Evolutionary conservation across 78 protist genomes (phyloP).

Genomic region (Anaeramoeba flamelloides): DNA sequence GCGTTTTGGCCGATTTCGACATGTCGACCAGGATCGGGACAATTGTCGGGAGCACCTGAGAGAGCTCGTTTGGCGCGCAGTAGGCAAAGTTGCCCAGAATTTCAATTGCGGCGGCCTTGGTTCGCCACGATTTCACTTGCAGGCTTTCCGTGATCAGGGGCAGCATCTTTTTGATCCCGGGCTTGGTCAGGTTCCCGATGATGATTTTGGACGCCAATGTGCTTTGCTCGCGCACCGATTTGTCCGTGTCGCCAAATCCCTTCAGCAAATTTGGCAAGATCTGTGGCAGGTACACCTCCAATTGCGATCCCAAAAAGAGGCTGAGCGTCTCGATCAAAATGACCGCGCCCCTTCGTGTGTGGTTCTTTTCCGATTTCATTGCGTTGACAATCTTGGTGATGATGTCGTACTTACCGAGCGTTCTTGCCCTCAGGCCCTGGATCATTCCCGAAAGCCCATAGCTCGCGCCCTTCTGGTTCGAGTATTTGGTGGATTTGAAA

Average conservation of each 20-base stretch:
- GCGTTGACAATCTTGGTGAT: not conserved
- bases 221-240: not conserved
- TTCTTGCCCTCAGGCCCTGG: not conserved
- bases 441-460: not conserved
- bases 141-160: not conserved
- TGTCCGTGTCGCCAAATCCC: not conserved
- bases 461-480: not conserved
- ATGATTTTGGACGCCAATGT: not conserved
- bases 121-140: not conserved
- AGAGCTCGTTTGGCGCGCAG: not conserved
- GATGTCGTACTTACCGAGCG: not conserved
- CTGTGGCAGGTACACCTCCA: not conserved
- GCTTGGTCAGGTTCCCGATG: not conserved
- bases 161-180: not conserved
- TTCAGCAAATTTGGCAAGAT: not conserved
- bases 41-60: not conserved
- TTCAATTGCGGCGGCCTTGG: not conserved
- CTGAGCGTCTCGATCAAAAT: not conserved
- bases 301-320: not conserved
- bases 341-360: not conserved
- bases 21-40: not conserved
- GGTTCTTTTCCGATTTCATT: not conserved
- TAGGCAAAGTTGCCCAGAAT: not conserved
- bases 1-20: not conserved
- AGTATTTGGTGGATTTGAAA: not conserved